Base-by-base conservation (phyloP, 306 rosid genomes). In the Delonix regia region DNA sequence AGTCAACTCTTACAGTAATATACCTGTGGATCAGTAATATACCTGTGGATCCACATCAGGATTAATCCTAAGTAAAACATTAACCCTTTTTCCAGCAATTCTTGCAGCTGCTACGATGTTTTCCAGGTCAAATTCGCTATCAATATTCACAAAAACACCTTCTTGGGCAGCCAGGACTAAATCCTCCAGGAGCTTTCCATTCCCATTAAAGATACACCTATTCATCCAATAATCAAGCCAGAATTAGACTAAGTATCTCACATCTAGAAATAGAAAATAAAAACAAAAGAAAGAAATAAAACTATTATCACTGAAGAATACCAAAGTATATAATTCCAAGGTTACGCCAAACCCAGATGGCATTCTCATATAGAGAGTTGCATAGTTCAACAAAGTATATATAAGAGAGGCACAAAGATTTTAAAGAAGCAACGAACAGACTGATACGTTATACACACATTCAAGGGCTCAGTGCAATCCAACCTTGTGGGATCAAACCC, bases 41-140 rank as follows among this genome's bases (percentile, higher is more conserved):
- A 92, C 99, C 90, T 95, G 99, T 9, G 97, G 98, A 69, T 95
- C 97, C 4, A 95, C 99, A 75, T 95, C 97, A 7, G 97, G 99
- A 75, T 95, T 93, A 79, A 95, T 91, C 75, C 97, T 88, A 77
- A 95, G 97, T 16, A 93, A 87, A 25, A 95, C 94, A 81, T 88
- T 89, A 38, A 88, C 94, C 81, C 83, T 89, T 88, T 88, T 91
- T 44, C 92, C 89, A 74, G 96, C 85, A 44, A 89, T 86, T 74
- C 90, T 87, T 11, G 98, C 93, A 68, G 98, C 97, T 6, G 88
- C 87, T 12, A 88, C 89, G 73, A 95, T 91, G 78, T 95, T 93
- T 52, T 95, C 99, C 85, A 95, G 79, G 83, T 95, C 99, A 77
- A 95, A 91, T 51, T 95, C 99, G 62, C 97, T 95, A 73, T 93